Conservation (phyloP, 768 basidiomycete genomes). For the Termitomyces sp. region DNA sequence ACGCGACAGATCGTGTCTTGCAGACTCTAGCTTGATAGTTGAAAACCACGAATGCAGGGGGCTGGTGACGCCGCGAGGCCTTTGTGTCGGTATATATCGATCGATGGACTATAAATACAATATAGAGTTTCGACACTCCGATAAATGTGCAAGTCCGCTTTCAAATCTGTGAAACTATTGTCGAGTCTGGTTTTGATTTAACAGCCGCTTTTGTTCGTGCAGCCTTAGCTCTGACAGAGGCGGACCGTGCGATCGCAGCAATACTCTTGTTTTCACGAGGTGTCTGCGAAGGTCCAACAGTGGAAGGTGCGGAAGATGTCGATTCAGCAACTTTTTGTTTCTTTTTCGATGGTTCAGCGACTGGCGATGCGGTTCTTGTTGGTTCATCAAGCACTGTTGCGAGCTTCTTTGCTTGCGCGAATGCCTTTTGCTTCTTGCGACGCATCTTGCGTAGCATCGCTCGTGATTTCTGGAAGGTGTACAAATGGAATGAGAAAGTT, state of each 20-base stretch:
- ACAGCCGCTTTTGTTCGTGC: slow-evolving; percentile 25
- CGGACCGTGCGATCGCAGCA: slow-evolving; percentile 29
- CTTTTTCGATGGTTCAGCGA: slow-evolving; percentile 11
- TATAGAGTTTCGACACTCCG: background rate
- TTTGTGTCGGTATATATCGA: background rate
- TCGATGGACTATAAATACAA: slow-evolving; percentile 4
- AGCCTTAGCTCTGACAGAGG: slow-evolving; percentile 29
- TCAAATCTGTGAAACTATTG: background rate
- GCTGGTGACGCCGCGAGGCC: background rate
- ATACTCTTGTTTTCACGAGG: slow-evolving; percentile 14
- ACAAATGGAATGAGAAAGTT: background rate
- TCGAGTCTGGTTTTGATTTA: slow-evolving; percentile 7
- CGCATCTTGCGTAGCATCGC: slow-evolving; percentile 37
- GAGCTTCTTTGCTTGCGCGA: slow-evolving; percentile 23
- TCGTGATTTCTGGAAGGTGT: slow-evolving; percentile 37
- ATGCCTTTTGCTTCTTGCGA: slow-evolving; percentile 43
- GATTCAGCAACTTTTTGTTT: slow-evolving; percentile 13
- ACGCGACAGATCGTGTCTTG: slow-evolving; percentile 57
- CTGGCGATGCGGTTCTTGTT: background rate
- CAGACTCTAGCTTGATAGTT: slow-evolving; percentile 43
- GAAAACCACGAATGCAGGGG: background rate
- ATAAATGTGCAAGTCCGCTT: background rate
- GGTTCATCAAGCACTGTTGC: background rate
- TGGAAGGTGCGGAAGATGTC: slow-evolving; percentile 2
- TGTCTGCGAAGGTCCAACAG: background rate